phyloP scores from a whole-genome alignment of 192 early-diverging fungal species.

The Mortierella hygrophila region DNA sequence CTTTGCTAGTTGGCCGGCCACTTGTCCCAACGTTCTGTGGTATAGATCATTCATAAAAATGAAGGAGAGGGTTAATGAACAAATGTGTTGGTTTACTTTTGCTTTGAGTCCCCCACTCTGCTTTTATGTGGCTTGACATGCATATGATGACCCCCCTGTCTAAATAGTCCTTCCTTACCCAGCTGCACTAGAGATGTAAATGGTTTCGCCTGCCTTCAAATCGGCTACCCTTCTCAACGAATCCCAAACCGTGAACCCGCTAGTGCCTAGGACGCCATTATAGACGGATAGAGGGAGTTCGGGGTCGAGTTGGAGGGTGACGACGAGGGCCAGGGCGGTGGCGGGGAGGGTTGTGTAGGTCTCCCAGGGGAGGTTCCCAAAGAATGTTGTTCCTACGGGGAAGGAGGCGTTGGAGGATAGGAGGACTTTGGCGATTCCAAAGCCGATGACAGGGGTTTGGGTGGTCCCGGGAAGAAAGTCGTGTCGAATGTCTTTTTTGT shows the following conservation, averaged over 20 bases:
- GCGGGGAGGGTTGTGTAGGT: conserved; percentile 49
- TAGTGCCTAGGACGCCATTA: conserved; percentile 2
- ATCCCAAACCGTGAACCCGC: conserved; percentile 19
- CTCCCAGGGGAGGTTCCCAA: conserved; percentile 67
- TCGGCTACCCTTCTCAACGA: conserved; percentile 73
- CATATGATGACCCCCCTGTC: too few relatives aligned
- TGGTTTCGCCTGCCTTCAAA: conserved; percentile 83
- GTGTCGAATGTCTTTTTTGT: conserved; percentile 12
- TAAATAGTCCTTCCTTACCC: not conserved
- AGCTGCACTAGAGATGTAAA: conserved; percentile 58
- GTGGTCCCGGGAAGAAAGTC: not conserved
- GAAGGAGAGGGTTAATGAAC: conserved; percentile 58
- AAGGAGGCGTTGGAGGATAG: conserved; percentile 2
- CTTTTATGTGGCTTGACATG: too few relatives aligned
- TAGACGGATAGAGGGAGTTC: not conserved
- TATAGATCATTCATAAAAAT: not conserved
- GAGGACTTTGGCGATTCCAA: conserved; percentile 16
- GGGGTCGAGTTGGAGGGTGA: conserved; percentile 64
- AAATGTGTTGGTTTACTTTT: not conserved
- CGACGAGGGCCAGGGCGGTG: conserved; percentile 26
- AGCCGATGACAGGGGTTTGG: not conserved
- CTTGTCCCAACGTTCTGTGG: conserved; percentile 67
- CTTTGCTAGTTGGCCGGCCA: conserved; percentile 85
- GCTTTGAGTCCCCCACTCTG: too few relatives aligned
- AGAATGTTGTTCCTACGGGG: conserved; percentile 69